phyloP scores from a whole-genome alignment of 1,284 basidiomycete species.

The Porodaedalea pini region DNA sequence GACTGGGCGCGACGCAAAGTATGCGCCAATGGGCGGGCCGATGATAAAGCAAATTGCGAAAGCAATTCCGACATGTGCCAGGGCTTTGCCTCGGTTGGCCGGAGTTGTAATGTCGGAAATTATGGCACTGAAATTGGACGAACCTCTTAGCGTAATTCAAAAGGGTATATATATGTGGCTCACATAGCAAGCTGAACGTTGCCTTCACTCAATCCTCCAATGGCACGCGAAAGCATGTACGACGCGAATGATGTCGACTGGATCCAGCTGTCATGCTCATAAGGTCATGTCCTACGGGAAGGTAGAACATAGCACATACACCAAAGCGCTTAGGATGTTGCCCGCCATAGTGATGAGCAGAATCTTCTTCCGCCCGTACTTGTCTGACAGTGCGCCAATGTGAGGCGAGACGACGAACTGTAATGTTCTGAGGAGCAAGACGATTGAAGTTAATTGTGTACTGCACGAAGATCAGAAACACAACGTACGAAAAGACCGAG shows the following conservation, averaged over 20 bases:
- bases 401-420: constrained; percentile 85
- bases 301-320: constrained; percentile 48
- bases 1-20: constrained; percentile 71
- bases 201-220: constrained; percentile 87
- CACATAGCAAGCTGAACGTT: constrained; percentile 81
- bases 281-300: neutral
- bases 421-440: constrained; percentile 52
- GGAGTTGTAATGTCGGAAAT: constrained; percentile 84
- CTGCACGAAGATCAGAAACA: neutral
- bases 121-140: constrained; percentile 58
- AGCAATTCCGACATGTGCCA: constrained; percentile 91
- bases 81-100: constrained; percentile 71
- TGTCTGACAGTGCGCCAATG: constrained; percentile 81
- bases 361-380: constrained; percentile 79
- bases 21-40: constrained; percentile 79
- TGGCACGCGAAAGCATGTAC: constrained; percentile 83
- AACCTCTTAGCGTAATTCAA: constrained; percentile 11
- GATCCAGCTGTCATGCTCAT: constrained; percentile 63
- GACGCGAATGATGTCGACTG: constrained; percentile 82
- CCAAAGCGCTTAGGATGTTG: constrained; percentile 81
- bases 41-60: constrained; percentile 91
- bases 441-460: constrained; percentile 1
- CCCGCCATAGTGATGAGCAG: constrained; percentile 84
- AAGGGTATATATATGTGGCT: constrained; percentile 27
- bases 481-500: constrained; percentile 79